Percentiles rank a stretch among this genome's conserved stretches.
These are phyloP conservation scores for Exserohilum rostratum DNA, from an alignment of 2,329 filamentous ascomycete genomes.

Conservation along the genomic window DNA sequence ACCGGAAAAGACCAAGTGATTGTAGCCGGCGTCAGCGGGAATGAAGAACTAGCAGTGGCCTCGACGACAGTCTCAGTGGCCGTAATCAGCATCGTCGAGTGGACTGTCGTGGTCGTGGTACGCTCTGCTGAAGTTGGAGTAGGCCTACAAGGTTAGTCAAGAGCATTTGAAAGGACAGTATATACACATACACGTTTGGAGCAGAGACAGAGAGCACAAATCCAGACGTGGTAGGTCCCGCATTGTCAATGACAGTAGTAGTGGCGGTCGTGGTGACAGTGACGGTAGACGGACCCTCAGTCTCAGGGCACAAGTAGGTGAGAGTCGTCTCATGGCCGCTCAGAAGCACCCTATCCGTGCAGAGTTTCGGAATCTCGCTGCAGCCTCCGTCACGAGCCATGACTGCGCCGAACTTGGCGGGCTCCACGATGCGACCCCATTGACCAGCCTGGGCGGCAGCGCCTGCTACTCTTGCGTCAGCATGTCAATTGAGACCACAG, in stretches of 20 bases:
- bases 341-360: conserved; percentile 26
- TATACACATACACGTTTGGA: background rate
- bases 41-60: background rate
- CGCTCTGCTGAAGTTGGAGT: conserved; percentile 7
- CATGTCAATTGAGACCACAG: background rate
- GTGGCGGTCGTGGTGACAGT: conserved; percentile 29
- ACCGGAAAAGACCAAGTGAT: conserved; percentile 3
- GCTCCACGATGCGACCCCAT: conserved; percentile 6
- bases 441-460: conserved; percentile 16
- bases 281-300: conserved; percentile 14
- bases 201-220: background rate
- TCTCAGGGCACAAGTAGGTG: conserved; percentile 31
- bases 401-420: conserved; percentile 6
- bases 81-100: conserved; percentile 17
- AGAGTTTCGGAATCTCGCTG: conserved; percentile 24
- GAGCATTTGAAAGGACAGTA: background rate
- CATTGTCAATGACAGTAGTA: conserved; percentile 4
- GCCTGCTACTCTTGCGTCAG: conserved; percentile 8
- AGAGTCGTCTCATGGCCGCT: conserved; percentile 23
- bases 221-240: background rate
- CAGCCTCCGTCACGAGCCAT: conserved; percentile 16
- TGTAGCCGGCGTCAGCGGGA: background rate
- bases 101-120: conserved; percentile 23
- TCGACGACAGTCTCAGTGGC: background rate
- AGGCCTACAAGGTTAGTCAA: conserved; percentile 1